Evolutionary conservation across 768 basidiomycete genomes (phyloP).

Genomic region (Tephrocybe sp.): DNA sequence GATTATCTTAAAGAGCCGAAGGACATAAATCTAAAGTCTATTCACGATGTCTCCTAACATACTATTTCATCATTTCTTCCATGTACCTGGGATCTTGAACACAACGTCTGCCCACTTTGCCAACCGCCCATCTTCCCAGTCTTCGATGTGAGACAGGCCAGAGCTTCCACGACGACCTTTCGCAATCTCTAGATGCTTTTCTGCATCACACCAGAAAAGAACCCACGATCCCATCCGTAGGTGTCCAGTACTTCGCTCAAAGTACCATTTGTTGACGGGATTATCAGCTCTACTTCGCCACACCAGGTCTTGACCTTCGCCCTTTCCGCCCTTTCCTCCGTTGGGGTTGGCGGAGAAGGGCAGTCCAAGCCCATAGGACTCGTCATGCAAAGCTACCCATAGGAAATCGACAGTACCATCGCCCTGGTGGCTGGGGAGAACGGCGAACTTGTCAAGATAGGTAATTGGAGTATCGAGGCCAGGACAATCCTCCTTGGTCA

Average conservation of each 20-base stretch:
- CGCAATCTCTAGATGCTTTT: conserved; percentile 76
- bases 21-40: neutral
- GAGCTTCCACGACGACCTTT: conserved; percentile 63
- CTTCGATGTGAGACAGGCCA: conserved; percentile 70
- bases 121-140: conserved; percentile 76
- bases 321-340: conserved; percentile 86
- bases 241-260: conserved; percentile 93
- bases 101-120: conserved; percentile 68
- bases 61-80: conserved; percentile 45
- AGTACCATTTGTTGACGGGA: conserved; percentile 99
- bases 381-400: conserved; percentile 98
- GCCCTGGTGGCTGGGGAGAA: conserved; percentile 91
- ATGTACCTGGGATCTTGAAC: conserved; percentile 73
- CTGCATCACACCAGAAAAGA: conserved; percentile 98
- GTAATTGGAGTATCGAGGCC: conserved; percentile 54
- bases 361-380: conserved; percentile 94
- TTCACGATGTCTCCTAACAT: neutral
- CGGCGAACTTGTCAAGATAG: conserved; percentile 98
- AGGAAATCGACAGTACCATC: conserved; percentile 99
- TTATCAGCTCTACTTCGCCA: conserved; percentile 95
- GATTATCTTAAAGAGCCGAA: neutral
- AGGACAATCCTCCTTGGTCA: conserved; percentile 64
- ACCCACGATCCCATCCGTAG: conserved; percentile 85
- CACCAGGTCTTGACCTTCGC: conserved; percentile 91
- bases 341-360: conserved; percentile 95